Percentiles rank a stretch among this genome's conserved stretches.
phyloP scores from a whole-genome alignment of 73 alveolate genomes.

The Tetrahymena elliotti region DNA sequence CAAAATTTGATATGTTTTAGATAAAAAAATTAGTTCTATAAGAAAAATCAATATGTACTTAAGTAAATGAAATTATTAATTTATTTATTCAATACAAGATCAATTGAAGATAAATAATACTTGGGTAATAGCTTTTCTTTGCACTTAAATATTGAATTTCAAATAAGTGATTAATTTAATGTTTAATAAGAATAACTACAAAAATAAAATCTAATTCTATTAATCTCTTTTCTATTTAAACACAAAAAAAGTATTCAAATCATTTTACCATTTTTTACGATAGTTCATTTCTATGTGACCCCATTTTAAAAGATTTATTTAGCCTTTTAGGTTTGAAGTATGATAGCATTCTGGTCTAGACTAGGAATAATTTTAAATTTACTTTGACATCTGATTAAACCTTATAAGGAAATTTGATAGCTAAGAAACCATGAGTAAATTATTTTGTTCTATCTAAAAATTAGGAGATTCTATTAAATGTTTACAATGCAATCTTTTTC shows the following conservation, averaged over 20 bases:
- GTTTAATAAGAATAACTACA: too few species aligned
- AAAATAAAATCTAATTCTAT: too few species aligned
- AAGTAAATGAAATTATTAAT: too few species aligned
- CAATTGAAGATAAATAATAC: not conserved
- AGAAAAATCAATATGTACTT: not conserved
- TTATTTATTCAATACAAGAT: not conserved
- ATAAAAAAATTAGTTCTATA: not conserved
- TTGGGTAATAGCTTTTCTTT: not conserved
- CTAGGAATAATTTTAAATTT: not conserved
- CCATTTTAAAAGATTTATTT: too few species aligned
- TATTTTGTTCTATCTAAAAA: not conserved
- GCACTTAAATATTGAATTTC: not conserved
- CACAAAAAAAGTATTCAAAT: too few species aligned
- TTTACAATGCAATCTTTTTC: too few species aligned
- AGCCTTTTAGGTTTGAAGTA: too few species aligned
- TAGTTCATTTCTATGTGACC: too few species aligned
- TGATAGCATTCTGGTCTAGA: not conserved
- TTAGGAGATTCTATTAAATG: not conserved
- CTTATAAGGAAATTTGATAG: not conserved
- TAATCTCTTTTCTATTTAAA: too few species aligned
- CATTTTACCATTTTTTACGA: too few species aligned
- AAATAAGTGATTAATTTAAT: too few species aligned
- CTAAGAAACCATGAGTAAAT: not conserved
- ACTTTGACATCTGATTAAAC: not conserved
- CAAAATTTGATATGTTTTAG: not conserved